phyloP scores from a whole-genome alignment of 495 filamentous ascomycete genomes.

The Aspergillus wentii region DNA sequence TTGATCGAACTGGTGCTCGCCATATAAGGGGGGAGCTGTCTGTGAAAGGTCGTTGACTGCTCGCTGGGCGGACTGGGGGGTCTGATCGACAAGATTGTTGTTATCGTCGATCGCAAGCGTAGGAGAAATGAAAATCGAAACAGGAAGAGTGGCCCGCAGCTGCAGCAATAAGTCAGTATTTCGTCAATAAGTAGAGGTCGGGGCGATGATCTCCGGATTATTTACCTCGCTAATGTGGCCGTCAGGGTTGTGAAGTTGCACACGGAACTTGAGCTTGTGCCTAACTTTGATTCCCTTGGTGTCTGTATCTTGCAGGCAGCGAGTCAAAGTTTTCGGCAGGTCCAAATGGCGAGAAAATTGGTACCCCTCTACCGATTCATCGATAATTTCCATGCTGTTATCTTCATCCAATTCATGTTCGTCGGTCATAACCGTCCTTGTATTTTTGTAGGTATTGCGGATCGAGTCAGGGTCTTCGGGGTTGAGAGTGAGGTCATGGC shows the following conservation, averaged over 20 bases:
- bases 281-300: conserved; percentile 76
- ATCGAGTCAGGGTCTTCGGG: conserved; percentile 45
- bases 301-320: conserved; percentile 83
- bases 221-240: conserved; percentile 83
- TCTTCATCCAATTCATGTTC: conserved; percentile 54
- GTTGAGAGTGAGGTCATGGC: conserved; percentile 60
- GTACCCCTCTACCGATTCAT: conserved; percentile 75
- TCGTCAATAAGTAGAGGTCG: not conserved
- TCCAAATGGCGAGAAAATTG: conserved; percentile 62
- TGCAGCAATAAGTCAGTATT: conserved; percentile 22
- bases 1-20: conserved; percentile 80
- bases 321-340: conserved; percentile 70
- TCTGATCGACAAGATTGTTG: conserved; percentile 60
- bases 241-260: conserved; percentile 89
- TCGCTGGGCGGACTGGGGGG: conserved; percentile 31
- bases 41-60: conserved; percentile 40
- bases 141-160: conserved; percentile 79
- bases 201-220: not conserved
- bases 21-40: conserved; percentile 79
- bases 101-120: conserved; percentile 79
- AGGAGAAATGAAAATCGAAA: conserved; percentile 91
- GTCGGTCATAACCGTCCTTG: conserved; percentile 59
- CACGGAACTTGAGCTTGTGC: conserved; percentile 80
- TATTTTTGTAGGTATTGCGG: conserved; percentile 54
- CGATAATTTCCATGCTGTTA: conserved; percentile 61